phyloP scores from a whole-genome alignment of 1,284 basidiomycete species.

The Wallemia hederae region DNA sequence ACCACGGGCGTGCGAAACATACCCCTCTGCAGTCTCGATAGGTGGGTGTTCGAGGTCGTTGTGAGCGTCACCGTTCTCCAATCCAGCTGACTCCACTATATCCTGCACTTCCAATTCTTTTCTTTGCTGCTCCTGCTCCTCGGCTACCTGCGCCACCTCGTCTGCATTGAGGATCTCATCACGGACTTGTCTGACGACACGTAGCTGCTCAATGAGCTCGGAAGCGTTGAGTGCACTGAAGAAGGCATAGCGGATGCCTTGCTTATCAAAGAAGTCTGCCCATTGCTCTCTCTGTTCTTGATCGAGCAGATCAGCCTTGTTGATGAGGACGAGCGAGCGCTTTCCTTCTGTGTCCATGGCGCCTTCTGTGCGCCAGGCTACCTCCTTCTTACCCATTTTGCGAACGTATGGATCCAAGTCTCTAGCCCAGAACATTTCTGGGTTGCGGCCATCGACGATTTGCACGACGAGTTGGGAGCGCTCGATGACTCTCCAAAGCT shows the following conservation, averaged over 20 bases:
- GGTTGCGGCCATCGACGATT: conserved; percentile 85
- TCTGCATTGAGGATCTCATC: conserved; percentile 9
- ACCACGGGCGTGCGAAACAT: conserved; percentile 11
- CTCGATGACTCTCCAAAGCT: conserved; percentile 81
- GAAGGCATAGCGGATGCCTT: conserved; percentile 63
- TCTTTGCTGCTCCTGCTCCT: conserved; percentile 8
- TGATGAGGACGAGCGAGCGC: conserved; percentile 63
- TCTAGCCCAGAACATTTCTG: conserved; percentile 62
- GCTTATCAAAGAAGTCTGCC: conserved; percentile 76
- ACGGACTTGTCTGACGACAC: conserved; percentile 16
- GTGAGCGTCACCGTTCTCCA: not conserved
- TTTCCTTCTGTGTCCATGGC: conserved; percentile 31
- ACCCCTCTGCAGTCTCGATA: conserved; percentile 5
- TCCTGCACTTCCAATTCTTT: conserved; percentile 8
- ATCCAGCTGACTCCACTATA: conserved; percentile 8
- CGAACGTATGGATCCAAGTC: conserved; percentile 67
- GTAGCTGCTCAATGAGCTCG: conserved; percentile 43
- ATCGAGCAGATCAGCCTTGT: conserved; percentile 84
- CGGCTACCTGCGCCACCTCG: conserved; percentile 5
- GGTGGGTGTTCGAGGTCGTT: not conserved
- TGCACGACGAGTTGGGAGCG: conserved; percentile 78
- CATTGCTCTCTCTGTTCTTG: conserved; percentile 47
- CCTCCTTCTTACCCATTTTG: conserved; percentile 36
- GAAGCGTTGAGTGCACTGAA: conserved; percentile 81
- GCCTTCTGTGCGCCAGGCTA: conserved; percentile 32